phyloP scores from a whole-genome alignment of 2,329 filamentous ascomycete genomes.

The Botrytis deweyae region DNA sequence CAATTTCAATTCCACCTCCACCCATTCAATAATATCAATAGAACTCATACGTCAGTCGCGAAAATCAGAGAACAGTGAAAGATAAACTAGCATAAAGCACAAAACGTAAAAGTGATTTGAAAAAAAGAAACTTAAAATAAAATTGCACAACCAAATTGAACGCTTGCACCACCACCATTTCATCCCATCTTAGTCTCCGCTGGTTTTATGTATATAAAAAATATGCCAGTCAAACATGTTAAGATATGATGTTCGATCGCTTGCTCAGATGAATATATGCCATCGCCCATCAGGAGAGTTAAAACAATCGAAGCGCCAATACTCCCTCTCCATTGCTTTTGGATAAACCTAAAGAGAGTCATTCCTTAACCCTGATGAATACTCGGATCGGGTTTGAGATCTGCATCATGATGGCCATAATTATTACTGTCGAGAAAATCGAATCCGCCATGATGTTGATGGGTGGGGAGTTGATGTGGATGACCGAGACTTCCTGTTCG shows the following conservation, averaged over 20 bases:
- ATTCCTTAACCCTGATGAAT: neutral
- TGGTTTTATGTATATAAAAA: neutral
- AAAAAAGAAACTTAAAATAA: neutral
- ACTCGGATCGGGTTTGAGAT: constrained; percentile 9
- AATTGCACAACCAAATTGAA: neutral
- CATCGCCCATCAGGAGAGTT: neutral
- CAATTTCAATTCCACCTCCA: neutral
- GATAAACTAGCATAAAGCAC: neutral
- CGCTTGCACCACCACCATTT: neutral
- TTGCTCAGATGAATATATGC: neutral
- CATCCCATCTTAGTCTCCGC: neutral
- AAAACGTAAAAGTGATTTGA: neutral
- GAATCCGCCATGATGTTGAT: constrained; percentile 1
- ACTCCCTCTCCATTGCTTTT: neutral
- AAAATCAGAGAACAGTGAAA: neutral
- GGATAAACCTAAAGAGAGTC: neutral
- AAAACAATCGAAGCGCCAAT: neutral
- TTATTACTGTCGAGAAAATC: constrained; percentile 6
- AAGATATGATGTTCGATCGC: neutral
- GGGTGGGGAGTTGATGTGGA: constrained; percentile 24
- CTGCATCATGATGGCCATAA: neutral
- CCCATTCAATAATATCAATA: neutral
- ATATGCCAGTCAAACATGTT: neutral
- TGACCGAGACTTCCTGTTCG: constrained; percentile 29
- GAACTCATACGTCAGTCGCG: neutral